Evolutionary conservation across 352 stramenopile genomes (phyloP), one percentile per base, ranked within the genome.

Genomic region (Phytophthora crassamura): DNA sequence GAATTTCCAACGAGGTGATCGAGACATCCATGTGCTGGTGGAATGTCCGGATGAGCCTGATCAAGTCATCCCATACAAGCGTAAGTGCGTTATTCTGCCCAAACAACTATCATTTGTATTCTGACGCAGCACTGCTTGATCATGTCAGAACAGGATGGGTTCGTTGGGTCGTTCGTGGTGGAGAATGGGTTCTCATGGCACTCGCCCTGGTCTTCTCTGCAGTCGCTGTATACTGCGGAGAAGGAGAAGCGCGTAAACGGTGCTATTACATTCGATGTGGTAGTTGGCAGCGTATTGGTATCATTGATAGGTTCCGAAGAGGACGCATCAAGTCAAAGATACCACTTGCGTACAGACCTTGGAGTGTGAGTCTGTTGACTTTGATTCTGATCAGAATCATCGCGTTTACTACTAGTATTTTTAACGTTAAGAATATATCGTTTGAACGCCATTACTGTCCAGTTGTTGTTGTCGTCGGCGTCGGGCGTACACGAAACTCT

Each of bases 21-120:
- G 51, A 67, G 59, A 68, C 45, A 74, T 66, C n/a, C 64, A 72
- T 42, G 52, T 68, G 36, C 52, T 72, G 11, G 64, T 72, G 64
- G 46, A 72, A 52, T 52, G 39, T 61, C 53, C 53, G 25, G 53
- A 50, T 43, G 53, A 63, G 32, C 55, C 55, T 2, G 55, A 56
- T 56, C 33, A 64, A 56, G 32, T 63, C 55, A 49, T 22, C 55
- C 48, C 49, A 35, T 56, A 64, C 43, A 64, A 55, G 33, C 34
- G 55, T 56, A 69, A 69, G 61, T 69, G 61, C 53, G 45, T 64
- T 64, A 55, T 59, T 69, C 47, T 69, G 12, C 46, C 25, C 18
- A 30, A 25, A 69, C 18, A 54, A 59, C 40, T 28, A 28, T 28
- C 22, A 28, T 4, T 28, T 4, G 22, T 28, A 69, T 59, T 59